Percentiles rank a stretch among this genome's conserved stretches.
Evolutionary conservation across 139 green algal species (phyloP).

Genomic region (Tetraselmis chui): DNA sequence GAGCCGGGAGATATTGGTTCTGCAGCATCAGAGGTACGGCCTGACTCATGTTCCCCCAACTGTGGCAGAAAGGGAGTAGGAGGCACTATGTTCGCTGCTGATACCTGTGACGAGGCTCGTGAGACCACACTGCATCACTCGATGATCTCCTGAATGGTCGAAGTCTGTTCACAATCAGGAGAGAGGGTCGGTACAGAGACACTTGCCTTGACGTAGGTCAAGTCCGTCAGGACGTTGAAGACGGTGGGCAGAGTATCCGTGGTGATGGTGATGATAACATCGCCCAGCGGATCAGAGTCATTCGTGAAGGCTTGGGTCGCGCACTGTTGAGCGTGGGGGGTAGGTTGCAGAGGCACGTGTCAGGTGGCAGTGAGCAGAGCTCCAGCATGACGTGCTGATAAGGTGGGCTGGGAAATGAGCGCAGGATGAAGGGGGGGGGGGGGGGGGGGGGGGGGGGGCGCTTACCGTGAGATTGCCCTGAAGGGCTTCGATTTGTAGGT

Average conservation of each 20-base stretch:
- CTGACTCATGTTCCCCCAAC: not conserved
- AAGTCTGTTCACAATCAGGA: too few relatives aligned
- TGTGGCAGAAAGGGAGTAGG: not conserved
- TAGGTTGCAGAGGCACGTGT: too few relatives aligned
- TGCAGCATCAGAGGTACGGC: not conserved
- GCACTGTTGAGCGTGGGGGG: not conserved
- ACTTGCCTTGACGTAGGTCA: not conserved
- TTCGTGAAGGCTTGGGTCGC: not conserved
- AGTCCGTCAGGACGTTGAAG: not conserved
- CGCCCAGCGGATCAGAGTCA: not conserved
- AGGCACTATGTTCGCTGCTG: too few relatives aligned
- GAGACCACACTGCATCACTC: too few relatives aligned
- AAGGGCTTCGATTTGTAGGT: not conserved
- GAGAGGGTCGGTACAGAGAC: not conserved
- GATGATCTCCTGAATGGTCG: too few relatives aligned
- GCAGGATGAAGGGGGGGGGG: too few relatives aligned
- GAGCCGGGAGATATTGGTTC: not conserved
- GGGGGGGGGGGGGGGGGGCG: too few relatives aligned
- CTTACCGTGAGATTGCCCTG: not conserved
- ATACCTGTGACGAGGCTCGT: too few relatives aligned
- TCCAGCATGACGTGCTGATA: not conserved
- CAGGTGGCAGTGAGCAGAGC: not conserved
- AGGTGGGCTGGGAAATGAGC: too few relatives aligned
- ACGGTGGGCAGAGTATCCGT: not conserved
- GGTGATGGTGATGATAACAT: not conserved